phyloP scores from a whole-genome alignment of 192 early-diverging fungal species.

The Pecoramyces ruminantium region DNA sequence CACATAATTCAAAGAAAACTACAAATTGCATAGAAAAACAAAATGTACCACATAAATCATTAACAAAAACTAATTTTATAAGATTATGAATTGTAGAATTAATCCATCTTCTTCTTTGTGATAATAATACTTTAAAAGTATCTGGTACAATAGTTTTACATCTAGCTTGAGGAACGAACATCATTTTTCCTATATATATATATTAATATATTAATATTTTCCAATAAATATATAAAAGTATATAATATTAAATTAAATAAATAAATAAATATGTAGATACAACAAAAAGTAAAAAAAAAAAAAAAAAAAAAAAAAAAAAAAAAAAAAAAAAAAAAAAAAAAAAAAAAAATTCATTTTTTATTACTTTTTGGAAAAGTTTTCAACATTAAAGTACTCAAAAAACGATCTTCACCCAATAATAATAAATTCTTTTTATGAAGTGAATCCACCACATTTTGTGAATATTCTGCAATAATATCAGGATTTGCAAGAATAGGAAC shows the following conservation, averaged over 20 bases:
- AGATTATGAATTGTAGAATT: constrained; percentile 94
- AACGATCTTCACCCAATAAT: constrained; percentile 69
- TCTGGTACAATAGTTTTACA: constrained; percentile 69
- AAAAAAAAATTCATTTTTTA: no score
- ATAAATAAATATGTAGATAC: no score
- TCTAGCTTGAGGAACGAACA: constrained; percentile 56
- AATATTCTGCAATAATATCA: constrained; percentile 27
- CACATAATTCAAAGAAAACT: constrained; percentile 51
- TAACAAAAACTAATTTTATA: constrained; percentile 75
- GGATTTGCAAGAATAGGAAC: constrained; percentile 72
- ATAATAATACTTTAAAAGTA: constrained; percentile 55
- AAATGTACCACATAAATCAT: constrained; percentile 90
- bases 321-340: no score
- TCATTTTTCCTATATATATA: constrained; percentile 63
- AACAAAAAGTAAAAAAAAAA: no score
- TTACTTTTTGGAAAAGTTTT: constrained; percentile 69
- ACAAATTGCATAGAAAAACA: constrained; percentile 71
- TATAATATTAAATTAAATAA: no score
- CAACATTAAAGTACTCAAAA: constrained; percentile 63
- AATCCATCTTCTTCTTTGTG: constrained; percentile 87
- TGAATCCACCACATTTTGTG: constrained; percentile 29
- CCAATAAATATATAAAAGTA: no score
- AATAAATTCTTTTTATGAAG: constrained; percentile 70
- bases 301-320: no score
- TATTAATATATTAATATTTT: no score